Evolutionary conservation across 2,329 filamentous ascomycete genomes (phyloP), one percentile per base, ranked within the genome.

Genomic region (Colletotrichum sansevieriae): DNA sequence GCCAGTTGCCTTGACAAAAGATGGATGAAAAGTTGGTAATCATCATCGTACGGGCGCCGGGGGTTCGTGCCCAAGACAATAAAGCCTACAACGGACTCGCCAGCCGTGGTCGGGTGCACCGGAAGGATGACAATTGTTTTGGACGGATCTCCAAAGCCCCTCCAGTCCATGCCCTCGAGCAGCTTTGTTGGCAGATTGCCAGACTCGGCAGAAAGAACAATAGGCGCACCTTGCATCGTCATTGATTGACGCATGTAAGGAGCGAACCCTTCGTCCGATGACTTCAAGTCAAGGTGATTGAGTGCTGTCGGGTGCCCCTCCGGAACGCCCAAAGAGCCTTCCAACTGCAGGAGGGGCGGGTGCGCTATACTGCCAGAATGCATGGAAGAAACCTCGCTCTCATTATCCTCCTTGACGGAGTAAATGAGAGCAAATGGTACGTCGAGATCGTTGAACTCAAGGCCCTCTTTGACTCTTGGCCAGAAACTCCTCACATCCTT

Each of bases 1-100:
- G 91, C 92, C 9, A 95, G 82, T 75, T 95, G 93, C 22, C 92
- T 87, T 54, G 90, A 91, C 5, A 95, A 80, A 1, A 95, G 83
- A 73, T 92, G 90, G 43, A 95, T 84, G 73, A 95, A 96, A 0
- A 95, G 83, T 70, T 88, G 88, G 74, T 95, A 96, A 72, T 95
- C 93, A 43, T 92, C 90, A 73, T 96, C 92, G 73, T 92, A 96
- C 0, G 91, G 92, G 57, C 92, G 85, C 47, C 92, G 84, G 2
- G 93, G 92, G 75, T 97, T 97, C 10, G 92, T 83, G 4, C 92
- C 93, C 76, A 96, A 84, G 3, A 96, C 87, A 9, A 96, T 84
- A 74, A 96, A 96, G 0, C 93, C 93, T 1, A 94, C 86, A 1
- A 92, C 90, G 2, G 86, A 87, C 63, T 94, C 92, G 3, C 89